Base-by-base conservation (phyloP, 768 basidiomycete species). In the Bullera alba region DNA sequence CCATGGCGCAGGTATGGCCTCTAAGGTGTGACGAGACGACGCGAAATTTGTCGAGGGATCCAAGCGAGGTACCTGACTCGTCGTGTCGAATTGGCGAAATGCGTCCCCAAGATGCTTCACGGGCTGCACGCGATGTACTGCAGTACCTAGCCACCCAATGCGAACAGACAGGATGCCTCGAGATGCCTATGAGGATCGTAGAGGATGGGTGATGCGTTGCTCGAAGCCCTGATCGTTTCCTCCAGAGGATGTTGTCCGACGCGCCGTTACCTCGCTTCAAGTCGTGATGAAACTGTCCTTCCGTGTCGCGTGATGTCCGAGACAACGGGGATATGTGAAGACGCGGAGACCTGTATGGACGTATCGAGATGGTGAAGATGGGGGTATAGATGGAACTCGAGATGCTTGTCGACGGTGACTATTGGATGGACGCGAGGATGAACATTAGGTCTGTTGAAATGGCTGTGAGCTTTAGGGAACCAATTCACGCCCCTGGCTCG, bases 1-100 rank as follows among this genome's bases (percentile, higher is more conserved):
- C 35, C 53, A 54, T 51, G 43, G 37, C 19, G 37, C 12, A 34
- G n/a, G n/a, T 8, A 34, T 34, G 32, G 10, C 8, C 10, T 8
- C 32, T 8, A 34, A 8, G 32, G n/a, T 34, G 32, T 8, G 32
- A 34, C n/a, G n/a, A 8, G 8, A 34, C 8, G n/a, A n/a, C 10
- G 32, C 8, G n/a, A 34, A 34, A 34, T 34, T 8, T n/a, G 32
- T 34, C 32, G 32, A 34, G 8, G n/a, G 32, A n/a, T 34, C 32
- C 32, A 34, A n/a, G 8, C 32, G n/a, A 34, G 32, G n/a, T 34
- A n/a, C n/a, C n/a, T 34, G 32, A 34, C n/a, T n/a, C 10, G 8
- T 8, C 8, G n/a, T 34, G 32, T 34, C 32, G 32, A 34, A 34
- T 34, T n/a, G n/a, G 32, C 32, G 32, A 34, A 8, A 8, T n/a